phyloP scores from a whole-genome alignment of 768 basidiomycete genomes.

The Neoboletus magnificus region DNA sequence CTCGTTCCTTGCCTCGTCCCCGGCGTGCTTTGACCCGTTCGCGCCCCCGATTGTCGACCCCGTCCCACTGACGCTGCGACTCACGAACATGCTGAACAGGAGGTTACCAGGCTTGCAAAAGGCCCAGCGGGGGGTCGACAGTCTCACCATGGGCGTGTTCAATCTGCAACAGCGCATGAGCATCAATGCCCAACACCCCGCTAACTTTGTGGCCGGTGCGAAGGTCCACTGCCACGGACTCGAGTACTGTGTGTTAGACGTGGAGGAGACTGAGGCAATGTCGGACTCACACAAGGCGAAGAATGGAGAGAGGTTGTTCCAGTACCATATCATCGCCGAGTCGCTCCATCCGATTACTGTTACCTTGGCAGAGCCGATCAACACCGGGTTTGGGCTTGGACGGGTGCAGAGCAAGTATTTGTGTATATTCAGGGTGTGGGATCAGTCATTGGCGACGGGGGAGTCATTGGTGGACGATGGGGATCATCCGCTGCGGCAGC shows the following conservation, averaged over 20 bases:
- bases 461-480: conserved; percentile 1
- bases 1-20: conserved; percentile 17
- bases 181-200: conserved; percentile 20
- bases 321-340: conserved; percentile 16
- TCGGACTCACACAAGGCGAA: background rate
- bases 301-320: background rate
- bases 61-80: conserved; percentile 12
- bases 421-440: conserved; percentile 21
- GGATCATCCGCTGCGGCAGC: conserved; percentile 17
- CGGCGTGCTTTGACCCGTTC: conserved; percentile 25
- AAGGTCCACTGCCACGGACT: conserved; percentile 22
- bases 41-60: conserved; percentile 12
- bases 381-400: conserved; percentile 16
- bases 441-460: conserved; percentile 15
- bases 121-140: conserved; percentile 14
- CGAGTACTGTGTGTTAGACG: conserved; percentile 16
- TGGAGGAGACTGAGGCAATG: conserved; percentile 17
- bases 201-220: conserved; percentile 17
- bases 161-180: conserved; percentile 19
- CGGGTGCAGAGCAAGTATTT: conserved; percentile 13
- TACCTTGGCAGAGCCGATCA: conserved; percentile 20
- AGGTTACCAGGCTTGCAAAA: conserved; percentile 8
- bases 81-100: conserved; percentile 1
- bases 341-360: conserved; percentile 19
- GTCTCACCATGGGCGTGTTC: conserved; percentile 11